Evolutionary conservation across 2,329 filamentous ascomycete genomes (phyloP).

Genomic region (Claviceps pazoutovae): DNA sequence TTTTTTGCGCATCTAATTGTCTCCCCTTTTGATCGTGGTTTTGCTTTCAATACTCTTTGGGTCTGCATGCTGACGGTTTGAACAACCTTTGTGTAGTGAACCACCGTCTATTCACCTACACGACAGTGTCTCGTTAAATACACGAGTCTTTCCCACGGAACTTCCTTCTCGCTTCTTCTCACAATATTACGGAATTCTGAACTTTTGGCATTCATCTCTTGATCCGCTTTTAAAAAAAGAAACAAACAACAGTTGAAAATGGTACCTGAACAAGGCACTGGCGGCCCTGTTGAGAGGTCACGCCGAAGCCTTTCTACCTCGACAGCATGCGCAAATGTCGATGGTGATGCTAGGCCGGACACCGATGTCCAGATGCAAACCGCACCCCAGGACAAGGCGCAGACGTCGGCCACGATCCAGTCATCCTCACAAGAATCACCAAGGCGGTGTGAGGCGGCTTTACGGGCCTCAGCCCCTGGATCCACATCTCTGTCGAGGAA

Average conservation of each 20-base stretch:
- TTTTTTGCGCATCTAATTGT: background rate
- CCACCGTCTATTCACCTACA: background rate
- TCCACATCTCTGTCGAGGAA: slow-evolving; percentile 21
- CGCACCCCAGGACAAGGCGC: slow-evolving; percentile 20
- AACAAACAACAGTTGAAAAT: slow-evolving; percentile 10
- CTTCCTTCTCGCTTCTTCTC: background rate
- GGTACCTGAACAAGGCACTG: slow-evolving; percentile 34
- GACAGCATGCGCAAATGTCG: slow-evolving; percentile 28
- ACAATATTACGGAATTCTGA: background rate
- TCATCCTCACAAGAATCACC: slow-evolving; percentile 26
- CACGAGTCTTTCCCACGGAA: background rate
- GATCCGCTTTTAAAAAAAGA: background rate
- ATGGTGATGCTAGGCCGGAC: slow-evolving; percentile 30
- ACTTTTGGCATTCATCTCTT: background rate
- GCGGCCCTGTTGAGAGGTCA: slow-evolving; percentile 23
- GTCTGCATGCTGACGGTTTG: background rate
- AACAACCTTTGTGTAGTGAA: background rate
- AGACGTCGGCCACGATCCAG: slow-evolving; percentile 15
- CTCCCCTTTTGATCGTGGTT: background rate
- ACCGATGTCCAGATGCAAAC: slow-evolving; percentile 24
- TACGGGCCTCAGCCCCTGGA: slow-evolving; percentile 15
- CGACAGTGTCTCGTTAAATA: background rate
- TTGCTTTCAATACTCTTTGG: background rate
- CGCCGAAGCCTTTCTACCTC: slow-evolving; percentile 23
- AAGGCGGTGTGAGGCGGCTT: slow-evolving; percentile 21